Evolutionary conservation across 2,329 filamentous ascomycete genomes (phyloP), one percentile per base, ranked within the genome.

Genomic region (Calonectria ilicicola): DNA sequence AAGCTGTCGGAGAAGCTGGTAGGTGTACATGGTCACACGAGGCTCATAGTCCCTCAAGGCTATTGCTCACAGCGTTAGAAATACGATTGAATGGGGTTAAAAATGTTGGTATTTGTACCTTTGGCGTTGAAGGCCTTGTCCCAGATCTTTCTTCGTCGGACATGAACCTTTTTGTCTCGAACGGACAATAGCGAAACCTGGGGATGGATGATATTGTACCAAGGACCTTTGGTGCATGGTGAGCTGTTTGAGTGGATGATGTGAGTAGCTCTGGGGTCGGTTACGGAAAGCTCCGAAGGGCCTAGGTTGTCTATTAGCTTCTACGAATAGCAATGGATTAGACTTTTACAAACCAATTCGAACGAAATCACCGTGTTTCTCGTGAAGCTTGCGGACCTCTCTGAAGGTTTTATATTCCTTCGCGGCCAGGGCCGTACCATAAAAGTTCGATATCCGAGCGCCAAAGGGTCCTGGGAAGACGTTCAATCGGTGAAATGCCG

Each of bases 121-220:
- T 76, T 78, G 0, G 75, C 47, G 12, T 70, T 77, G 10, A 78
- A 77, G 0, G 67, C 76, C 17, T 70, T 74, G 0, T 78, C 76
- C 76, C 76, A 78, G 0, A 69, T 46, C 38, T 75, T 77, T 3
- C 76, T 67, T 9, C 76, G 67, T 9, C 9, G 42, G 0, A 65
- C 65, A 46, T 78, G 76, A 2, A 63, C n/a, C n/a, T 66, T 74
- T 1, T 51, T 65, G 0, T 75, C 53, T 32, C 9, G 67, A 47
- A 2, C 64, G 67, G 0, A 67, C 40, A 0, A 73, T 65, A 78
- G 74, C 2, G 69, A 78, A 0, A 53, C 23, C 12, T 60, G 66
- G 0, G 76, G 76, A 12, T 68, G 47, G 0, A 68, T 26, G 5
- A 72, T 56, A 3, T 69, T 70, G 6, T 78, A 78, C 15, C 76